Evolutionary conservation across 1,284 basidiomycete genomes (phyloP), one percentile per base, ranked within the genome.

Genomic region (Malassezia sp.): DNA sequence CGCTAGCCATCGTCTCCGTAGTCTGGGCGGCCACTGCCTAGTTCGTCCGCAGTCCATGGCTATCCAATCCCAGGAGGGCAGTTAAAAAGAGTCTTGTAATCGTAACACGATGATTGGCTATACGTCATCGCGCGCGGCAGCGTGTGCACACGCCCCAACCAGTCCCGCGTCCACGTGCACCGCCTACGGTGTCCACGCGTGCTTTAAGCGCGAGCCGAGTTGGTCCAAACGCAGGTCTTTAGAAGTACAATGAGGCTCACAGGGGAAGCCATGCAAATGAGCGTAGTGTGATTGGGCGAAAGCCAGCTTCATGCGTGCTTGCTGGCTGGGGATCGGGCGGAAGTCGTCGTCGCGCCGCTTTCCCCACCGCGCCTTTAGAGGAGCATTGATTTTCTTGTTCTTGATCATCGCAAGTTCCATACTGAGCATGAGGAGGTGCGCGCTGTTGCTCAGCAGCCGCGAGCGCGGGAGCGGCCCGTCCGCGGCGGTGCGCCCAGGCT

Each of bases 371-470:
- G 63, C 61, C 39, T 65, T 67, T 36, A 69, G 46, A 3, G 64
- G 66, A 12, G 59, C 56, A n/a, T 56, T 57, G 35, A 69, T 67
- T 52, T 69, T 69, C 24, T 59, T 47, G 31, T 60, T 61, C 30
- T 60, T 57, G 45, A 69, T 69, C 67, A 69, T 69, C 29, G 63
- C 63, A 21, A 69, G 43, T 42, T 69, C 67, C 18, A 66, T 43
- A 28, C 57, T 60, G 14, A 69, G 59, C 63, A 67, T 69, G 30
- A 66, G 56, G 30, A 69, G 50, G 38, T 69, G 67, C 22, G 61
- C 56, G 8, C 59, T 53, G 47, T 68, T 68, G 50, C 52, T 56
- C 18, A 68, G 39, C 17, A 68, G 54, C 5, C 63, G 53, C 34
- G 57, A 50, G 2, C 65, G 54, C 12, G 53, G 38, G 10, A 51